A percentile compares a stretch with the other conserved stretches of the same genome.
Conservation (phyloP, 108 stramenopile genomes). For the Hondaea fermentalgiana region DNA sequence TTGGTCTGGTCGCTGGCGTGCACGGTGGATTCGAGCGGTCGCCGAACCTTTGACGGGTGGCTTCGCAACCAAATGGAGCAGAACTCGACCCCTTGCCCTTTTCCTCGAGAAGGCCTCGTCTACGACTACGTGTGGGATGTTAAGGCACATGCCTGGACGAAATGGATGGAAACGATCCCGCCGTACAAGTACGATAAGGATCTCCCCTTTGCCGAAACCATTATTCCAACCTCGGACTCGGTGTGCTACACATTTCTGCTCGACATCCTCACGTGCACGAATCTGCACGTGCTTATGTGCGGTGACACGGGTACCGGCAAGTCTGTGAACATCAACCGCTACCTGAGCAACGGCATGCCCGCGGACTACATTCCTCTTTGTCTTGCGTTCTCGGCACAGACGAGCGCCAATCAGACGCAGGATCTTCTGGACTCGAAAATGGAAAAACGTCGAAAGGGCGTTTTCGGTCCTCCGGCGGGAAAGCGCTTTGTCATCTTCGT, state of each 20-base stretch:
- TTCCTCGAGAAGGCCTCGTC: conserved; percentile 30
- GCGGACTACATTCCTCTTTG: conserved; percentile 30
- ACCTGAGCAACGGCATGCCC: conserved; percentile 24
- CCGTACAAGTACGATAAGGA: conserved; percentile 38
- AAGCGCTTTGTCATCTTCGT: conserved; percentile 53
- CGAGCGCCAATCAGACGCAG: conserved; percentile 56
- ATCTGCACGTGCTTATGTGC: conserved; percentile 54
- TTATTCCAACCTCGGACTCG: conserved; percentile 55
- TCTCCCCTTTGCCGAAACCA: conserved; percentile 29
- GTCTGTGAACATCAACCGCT: conserved; percentile 55
- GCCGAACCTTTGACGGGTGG: not conserved
- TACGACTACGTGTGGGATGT: conserved; percentile 48
- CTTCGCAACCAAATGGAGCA: conserved; percentile 30
- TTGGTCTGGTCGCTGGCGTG: conserved; percentile 47
- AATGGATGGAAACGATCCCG: conserved; percentile 50
- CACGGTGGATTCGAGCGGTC: not conserved
- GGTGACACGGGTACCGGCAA: conserved; percentile 61
- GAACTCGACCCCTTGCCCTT: not conserved
- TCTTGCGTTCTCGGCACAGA: conserved; percentile 56
- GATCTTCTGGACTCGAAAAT: conserved; percentile 57
- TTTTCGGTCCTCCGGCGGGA: conserved; percentile 56
- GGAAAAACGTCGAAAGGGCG: conserved; percentile 58
- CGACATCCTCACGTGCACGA: conserved; percentile 39
- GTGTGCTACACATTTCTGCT: conserved; percentile 54
- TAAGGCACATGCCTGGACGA: conserved; percentile 25